Percentiles rank a stretch among this genome's conserved stretches.
Conservation (phyloP, 345 rosid species). For the Eucalyptus globulus region DNA sequence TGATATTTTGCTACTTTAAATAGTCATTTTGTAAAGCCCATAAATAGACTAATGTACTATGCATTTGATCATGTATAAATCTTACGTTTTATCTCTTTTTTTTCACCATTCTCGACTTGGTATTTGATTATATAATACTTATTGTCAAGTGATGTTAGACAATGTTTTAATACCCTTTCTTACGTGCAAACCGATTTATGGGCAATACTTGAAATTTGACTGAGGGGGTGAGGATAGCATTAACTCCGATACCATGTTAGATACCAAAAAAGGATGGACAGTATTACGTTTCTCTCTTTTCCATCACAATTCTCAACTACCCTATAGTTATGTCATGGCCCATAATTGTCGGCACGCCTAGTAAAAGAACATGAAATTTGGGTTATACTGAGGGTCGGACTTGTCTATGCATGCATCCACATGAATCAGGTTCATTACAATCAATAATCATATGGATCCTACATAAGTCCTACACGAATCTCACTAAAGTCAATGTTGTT, state of each 20-base stretch:
- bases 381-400: not conserved
- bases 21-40: not conserved
- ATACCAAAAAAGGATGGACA: not conserved
- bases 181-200: rapidly evolving
- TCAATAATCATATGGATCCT: not conserved
- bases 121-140: too few relatives aligned
- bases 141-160: too few relatives aligned
- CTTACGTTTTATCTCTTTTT: too few relatives aligned
- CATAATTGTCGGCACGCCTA: not conserved
- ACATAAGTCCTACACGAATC: not conserved
- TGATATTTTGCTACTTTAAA: not conserved
- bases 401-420: not conserved
- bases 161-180: not conserved
- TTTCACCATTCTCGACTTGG: too few relatives aligned
- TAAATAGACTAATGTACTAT: not conserved
- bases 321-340: not conserved
- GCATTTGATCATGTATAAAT: not conserved
- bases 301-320: not conserved
- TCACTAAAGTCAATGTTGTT: not conserved
- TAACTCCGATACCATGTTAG: rapidly evolving
- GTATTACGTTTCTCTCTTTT: not conserved
- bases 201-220: not conserved
- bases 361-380: not conserved
- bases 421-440: not conserved
- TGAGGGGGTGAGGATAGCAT: rapidly evolving